These are phyloP conservation scores for Populus hybrid DNA, from an alignment of 441 rosid genomes.

Conservation along the genomic window DNA sequence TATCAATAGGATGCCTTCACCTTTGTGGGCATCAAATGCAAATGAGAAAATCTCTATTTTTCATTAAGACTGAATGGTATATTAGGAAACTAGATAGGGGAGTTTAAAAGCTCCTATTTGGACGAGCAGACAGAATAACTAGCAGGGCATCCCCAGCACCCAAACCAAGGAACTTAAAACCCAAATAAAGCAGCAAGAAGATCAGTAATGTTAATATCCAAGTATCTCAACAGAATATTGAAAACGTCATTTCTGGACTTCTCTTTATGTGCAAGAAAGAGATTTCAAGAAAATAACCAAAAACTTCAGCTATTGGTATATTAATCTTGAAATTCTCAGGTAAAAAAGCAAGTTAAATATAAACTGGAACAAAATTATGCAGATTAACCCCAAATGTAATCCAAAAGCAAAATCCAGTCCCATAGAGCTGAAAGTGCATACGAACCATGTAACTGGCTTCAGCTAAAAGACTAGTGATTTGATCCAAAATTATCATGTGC, in stretches of 20 bases:
- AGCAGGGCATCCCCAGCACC: neutral
- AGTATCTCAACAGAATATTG: neutral
- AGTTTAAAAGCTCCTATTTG: neutral
- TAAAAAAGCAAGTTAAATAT: neutral
- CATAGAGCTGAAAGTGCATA: neutral
- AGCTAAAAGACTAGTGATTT: neutral
- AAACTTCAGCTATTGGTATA: neutral
- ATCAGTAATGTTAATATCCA: neutral
- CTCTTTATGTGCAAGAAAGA: neutral
- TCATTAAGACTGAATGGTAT: neutral
- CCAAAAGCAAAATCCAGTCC: neutral
- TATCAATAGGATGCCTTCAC: neutral
- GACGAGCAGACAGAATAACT: neutral
- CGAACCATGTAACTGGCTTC: neutral
- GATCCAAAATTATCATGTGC: conserved; percentile 1
- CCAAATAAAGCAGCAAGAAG: neutral
- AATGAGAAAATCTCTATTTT: neutral
- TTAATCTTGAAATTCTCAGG: neutral
- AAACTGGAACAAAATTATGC: neutral
- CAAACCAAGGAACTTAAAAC: neutral
- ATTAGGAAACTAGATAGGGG: neutral
- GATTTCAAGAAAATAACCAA: neutral
- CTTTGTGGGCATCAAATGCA: neutral
- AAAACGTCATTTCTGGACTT: neutral
- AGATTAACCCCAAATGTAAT: neutral